Conservation (phyloP, 192 early-diverging fungal species). For the Mortierella alpina region DNA sequence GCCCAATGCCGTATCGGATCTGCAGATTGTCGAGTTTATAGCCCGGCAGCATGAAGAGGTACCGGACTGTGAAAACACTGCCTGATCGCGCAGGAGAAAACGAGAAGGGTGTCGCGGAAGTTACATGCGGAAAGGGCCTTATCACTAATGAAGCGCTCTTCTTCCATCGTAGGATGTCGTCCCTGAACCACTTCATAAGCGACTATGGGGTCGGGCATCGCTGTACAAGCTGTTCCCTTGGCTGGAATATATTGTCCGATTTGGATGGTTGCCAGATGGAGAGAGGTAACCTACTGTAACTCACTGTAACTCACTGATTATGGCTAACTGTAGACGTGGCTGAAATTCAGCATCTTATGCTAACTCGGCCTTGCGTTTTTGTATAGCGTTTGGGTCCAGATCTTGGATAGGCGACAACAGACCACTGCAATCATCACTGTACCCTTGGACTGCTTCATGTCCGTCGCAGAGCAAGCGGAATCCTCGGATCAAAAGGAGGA, state of each 20-base stretch:
- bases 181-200: constrained; percentile 55
- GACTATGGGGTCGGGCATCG: constrained; percentile 52
- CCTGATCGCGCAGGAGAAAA: background rate
- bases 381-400: constrained; percentile 66
- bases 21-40: constrained; percentile 68
- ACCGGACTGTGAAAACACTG: background rate
- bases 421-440: constrained; percentile 63
- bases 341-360: background rate
- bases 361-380: background rate
- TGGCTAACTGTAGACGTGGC: background rate
- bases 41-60: constrained; percentile 32
- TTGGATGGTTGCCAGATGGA: constrained; percentile 71
- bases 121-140: no score
- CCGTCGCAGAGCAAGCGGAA: constrained; percentile 54
- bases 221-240: constrained; percentile 69
- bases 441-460: constrained; percentile 62
- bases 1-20: constrained; percentile 62
- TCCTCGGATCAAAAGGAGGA: constrained; percentile 28
- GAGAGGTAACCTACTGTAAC: constrained; percentile 55
- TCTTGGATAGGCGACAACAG: constrained; percentile 66
- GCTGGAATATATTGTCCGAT: constrained; percentile 74
- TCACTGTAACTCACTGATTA: no score
- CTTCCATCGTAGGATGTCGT: constrained; percentile 28
- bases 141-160: background rate
- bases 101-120: no score